Evolutionary conservation across 2,329 filamentous ascomycete genomes (phyloP).

Genomic region (Colletotrichum nymphaeae): DNA sequence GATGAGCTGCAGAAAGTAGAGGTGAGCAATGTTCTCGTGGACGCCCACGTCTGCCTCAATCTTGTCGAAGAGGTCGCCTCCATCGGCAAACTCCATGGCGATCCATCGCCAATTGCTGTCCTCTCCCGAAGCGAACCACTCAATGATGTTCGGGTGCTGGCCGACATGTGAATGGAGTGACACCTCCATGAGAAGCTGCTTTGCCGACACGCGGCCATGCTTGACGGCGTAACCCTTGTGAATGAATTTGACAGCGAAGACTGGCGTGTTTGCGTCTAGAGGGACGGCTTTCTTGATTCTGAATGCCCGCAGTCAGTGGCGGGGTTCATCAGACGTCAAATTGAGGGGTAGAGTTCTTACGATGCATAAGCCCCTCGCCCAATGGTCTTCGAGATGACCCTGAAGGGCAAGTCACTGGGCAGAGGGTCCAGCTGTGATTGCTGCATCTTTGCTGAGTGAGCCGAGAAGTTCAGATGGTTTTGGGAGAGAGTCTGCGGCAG

Average conservation of each 20-base stretch:
- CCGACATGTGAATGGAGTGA: constrained; percentile 89
- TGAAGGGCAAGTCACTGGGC: constrained; percentile 87
- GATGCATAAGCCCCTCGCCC: constrained; percentile 97
- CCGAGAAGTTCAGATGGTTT: constrained; percentile 17
- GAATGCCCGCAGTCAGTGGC: constrained; percentile 35
- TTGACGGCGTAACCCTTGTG: constrained; percentile 95
- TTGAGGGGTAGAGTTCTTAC: constrained; percentile 59
- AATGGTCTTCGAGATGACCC: constrained; percentile 95
- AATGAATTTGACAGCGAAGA: constrained; percentile 99
- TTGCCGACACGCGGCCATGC: constrained; percentile 86
- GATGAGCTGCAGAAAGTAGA: constrained; percentile 94
- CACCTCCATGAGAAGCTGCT: constrained; percentile 93
- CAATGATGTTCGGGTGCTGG: constrained; percentile 92
- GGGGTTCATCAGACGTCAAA: constrained; percentile 1
- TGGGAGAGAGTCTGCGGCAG: constrained; percentile 8
- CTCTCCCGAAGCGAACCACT: constrained; percentile 89
- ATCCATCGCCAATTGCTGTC: constrained; percentile 95
- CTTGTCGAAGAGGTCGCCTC: constrained; percentile 98
- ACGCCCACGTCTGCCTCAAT: constrained; percentile 98
- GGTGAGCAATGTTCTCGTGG: constrained; percentile 92
- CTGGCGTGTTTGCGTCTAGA: constrained; percentile 72
- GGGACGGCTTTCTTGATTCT: constrained; percentile 96
- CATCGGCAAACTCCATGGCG: constrained; percentile 96
- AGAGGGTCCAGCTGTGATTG: constrained; percentile 92
- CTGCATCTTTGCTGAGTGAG: constrained; percentile 54